A percentile compares a stretch with the other conserved stretches of the same genome.
These are phyloP conservation scores for Vitis rotundifolia DNA, from an alignment of 164 flowering plant species.

Conservation along the genomic window DNA sequence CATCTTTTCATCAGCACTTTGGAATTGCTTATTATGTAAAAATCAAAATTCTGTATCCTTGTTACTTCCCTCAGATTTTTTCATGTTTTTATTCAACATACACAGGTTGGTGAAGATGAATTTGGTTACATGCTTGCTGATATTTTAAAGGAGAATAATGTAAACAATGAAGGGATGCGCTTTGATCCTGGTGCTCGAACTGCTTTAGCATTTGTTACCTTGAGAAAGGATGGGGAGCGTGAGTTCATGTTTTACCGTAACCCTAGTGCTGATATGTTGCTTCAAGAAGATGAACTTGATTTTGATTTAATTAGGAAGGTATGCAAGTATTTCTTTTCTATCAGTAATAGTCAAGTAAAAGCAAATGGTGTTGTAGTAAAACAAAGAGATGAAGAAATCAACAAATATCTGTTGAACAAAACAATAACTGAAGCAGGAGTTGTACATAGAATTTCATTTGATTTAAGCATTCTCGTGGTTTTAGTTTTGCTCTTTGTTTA, in stretches of 20 bases:
- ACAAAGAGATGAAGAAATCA: no score
- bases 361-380: not conserved
- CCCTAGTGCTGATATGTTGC: constrained; percentile 99
- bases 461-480: no score
- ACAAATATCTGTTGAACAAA: no score
- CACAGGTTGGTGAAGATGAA: constrained; percentile 97
- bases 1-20: no score
- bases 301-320: constrained; percentile 79
- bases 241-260: constrained; percentile 98
- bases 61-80: not conserved
- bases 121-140: constrained; percentile 98
- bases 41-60: not conserved
- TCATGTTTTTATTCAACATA: constrained; percentile 5
- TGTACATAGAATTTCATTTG: no score
- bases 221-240: constrained; percentile 86
- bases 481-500: no score
- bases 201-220: constrained; percentile 94
- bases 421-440: no score
- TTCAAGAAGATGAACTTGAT: constrained; percentile 81
- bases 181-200: constrained; percentile 98
- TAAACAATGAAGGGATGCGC: constrained; percentile 79
- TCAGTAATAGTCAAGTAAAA: not conserved
- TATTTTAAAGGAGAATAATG: constrained; percentile 89
- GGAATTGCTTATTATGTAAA: no score
- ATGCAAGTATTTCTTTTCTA: not conserved